Conservation (phyloP, 805 yeast species). For the Ogataea zsoltii region DNA sequence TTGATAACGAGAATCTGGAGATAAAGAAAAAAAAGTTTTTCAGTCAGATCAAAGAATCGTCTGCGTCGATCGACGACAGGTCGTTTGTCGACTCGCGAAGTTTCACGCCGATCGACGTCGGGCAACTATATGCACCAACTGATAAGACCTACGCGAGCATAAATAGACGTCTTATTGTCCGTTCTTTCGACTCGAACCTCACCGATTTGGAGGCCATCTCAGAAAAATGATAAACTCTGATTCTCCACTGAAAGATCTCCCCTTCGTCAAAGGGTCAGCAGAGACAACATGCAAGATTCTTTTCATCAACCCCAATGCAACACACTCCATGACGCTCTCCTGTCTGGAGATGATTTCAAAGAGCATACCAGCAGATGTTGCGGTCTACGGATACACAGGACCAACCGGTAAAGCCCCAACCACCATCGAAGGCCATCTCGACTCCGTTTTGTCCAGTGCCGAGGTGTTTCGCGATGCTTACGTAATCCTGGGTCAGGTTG, state of each 20-base stretch:
- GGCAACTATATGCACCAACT: neutral
- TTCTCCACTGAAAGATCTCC: constrained; percentile 4
- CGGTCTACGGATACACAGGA: constrained; percentile 35
- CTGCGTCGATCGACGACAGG: neutral
- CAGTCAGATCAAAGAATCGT: neutral
- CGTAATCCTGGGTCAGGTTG: constrained; percentile 28
- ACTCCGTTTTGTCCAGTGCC: constrained; percentile 36
- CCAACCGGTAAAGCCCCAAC: constrained; percentile 28
- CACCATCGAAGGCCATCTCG: constrained; percentile 37
- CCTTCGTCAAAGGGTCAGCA: constrained; percentile 8
- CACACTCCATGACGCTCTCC: constrained; percentile 32
- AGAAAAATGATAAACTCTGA: no score
- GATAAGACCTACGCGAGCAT: no score
- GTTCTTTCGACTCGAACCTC: neutral
- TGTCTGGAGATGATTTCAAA: constrained; percentile 33
- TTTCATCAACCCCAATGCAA: constrained; percentile 34
- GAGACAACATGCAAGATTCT: constrained; percentile 22
- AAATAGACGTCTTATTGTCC: neutral
- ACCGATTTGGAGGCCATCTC: no score
- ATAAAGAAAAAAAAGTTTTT: no score
- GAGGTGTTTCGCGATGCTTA: constrained; percentile 34
- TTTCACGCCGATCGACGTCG: neutral
- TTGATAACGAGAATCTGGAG: neutral
- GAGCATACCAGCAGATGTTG: constrained; percentile 32
- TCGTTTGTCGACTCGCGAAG: no score